Percentiles rank a stretch among this genome's conserved stretches.
Evolutionary conservation across 148 eudicot genomes (phyloP).

Genomic region (Arbutus unedo): DNA sequence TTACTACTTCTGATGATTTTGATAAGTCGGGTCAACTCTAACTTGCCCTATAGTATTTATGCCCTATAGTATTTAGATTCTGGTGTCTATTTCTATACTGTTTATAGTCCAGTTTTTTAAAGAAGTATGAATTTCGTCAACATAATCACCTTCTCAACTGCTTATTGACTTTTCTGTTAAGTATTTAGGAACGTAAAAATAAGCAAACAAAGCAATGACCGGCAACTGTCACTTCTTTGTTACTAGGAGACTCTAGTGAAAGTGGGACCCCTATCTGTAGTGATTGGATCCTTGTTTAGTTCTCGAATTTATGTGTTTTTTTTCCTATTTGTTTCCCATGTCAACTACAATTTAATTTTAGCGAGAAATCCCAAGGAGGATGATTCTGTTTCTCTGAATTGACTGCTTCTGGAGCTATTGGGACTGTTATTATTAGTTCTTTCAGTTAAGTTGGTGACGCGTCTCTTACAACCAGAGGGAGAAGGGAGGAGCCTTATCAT

Average conservation of each 20-base stretch:
- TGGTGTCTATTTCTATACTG: background rate
- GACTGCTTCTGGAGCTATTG: slow-evolving; percentile 1
- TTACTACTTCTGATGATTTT: no score
- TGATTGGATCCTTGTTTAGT: background rate
- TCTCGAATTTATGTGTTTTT: background rate
- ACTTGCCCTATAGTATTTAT: slow-evolving; percentile 11
- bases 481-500: slow-evolving; percentile 1
- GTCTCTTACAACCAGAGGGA: background rate
- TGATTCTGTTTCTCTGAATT: background rate
- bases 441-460: background rate
- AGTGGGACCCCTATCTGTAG: background rate
- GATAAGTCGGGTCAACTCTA: background rate
- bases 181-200: background rate
- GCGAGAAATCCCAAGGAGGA: background rate
- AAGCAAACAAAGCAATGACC: background rate
- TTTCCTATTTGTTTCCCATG: background rate
- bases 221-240: background rate
- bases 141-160: background rate
- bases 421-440: background rate
- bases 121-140: background rate
- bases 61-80: background rate
- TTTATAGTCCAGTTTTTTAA: background rate
- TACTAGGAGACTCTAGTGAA: background rate
- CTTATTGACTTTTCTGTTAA: background rate
- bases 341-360: background rate